Conservation (phyloP, 306 rosid species). For the Fragaria ananassa region DNA sequence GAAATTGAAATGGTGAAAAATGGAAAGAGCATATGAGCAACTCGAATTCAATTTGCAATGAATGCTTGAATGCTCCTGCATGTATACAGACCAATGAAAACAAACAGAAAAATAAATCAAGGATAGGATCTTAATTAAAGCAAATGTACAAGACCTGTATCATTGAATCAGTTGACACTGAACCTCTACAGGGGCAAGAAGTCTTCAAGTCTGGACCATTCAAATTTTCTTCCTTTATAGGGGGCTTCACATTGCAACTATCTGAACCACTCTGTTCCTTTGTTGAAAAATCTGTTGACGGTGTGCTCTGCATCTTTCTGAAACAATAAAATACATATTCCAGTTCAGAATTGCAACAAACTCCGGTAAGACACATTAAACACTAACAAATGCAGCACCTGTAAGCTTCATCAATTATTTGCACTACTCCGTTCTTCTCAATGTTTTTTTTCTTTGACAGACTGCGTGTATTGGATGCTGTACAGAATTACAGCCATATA, state of each 20-base stretch:
- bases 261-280: constrained; percentile 79
- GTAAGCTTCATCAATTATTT: constrained; percentile 14
- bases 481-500: neutral
- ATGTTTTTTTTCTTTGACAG: constrained; percentile 11
- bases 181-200: constrained; percentile 84
- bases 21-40: neutral
- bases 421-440: constrained; percentile 13
- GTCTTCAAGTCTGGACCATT: constrained; percentile 48
- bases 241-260: constrained; percentile 59
- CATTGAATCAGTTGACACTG: constrained; percentile 64
- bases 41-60: neutral
- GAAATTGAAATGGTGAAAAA: neutral
- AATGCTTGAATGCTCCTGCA: neutral
- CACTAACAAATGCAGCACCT: constrained; percentile 9
- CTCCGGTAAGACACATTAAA: neutral
- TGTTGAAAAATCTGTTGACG: constrained; percentile 78
- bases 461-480: constrained; percentile 11
- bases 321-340: constrained; percentile 3
- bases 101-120: neutral
- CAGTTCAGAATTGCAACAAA: neutral
- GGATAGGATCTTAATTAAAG: neutral
- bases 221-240: constrained; percentile 65
- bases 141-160: constrained; percentile 56
- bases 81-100: neutral
- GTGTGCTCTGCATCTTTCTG: constrained; percentile 89